phyloP scores from a whole-genome alignment of 148 eudicot genomes.

The Gaultheria prostrata region DNA sequence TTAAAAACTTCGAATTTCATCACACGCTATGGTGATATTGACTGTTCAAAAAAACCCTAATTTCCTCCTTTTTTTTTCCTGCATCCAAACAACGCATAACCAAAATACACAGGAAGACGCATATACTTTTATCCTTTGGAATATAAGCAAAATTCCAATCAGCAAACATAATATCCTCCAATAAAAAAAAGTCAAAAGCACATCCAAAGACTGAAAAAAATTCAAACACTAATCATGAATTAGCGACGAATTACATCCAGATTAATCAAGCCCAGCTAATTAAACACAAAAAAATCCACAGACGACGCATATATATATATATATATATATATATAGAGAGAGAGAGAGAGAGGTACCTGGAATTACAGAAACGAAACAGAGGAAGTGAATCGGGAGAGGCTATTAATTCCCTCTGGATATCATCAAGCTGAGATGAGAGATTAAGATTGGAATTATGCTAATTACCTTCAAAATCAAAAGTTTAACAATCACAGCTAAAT shows the following conservation, averaged over 20 bases:
- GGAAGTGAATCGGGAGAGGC: conserved; percentile 12
- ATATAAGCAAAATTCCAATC: not conserved
- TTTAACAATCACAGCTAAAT: not conserved
- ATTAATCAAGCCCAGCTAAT: conserved; percentile 3
- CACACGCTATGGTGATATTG: not conserved
- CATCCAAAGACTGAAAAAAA: not conserved
- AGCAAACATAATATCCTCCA: not conserved
- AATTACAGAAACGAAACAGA: conserved; percentile 3
- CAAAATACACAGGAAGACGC: not conserved
- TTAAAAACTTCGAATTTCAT: not conserved
- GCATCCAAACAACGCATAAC: not conserved
- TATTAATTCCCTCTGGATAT: not conserved
- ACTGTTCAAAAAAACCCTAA: not conserved
- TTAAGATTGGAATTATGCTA: not conserved
- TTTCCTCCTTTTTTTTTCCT: not conserved
- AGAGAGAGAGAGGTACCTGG: not conserved
- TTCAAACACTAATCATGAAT: not conserved
- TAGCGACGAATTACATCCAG: not conserved
- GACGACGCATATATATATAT: not conserved
- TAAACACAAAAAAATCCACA: not conserved
- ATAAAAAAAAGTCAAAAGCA: not conserved
- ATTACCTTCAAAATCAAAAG: conserved; percentile 9
- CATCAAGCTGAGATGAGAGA: not conserved
- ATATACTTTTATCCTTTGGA: not conserved
- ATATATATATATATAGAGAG: too few relatives aligned